A percentile compares a stretch with the other conserved stretches of the same genome.
Conservation (phyloP, 192 early-diverging fungal genomes). For the Mortierella antarctica region DNA sequence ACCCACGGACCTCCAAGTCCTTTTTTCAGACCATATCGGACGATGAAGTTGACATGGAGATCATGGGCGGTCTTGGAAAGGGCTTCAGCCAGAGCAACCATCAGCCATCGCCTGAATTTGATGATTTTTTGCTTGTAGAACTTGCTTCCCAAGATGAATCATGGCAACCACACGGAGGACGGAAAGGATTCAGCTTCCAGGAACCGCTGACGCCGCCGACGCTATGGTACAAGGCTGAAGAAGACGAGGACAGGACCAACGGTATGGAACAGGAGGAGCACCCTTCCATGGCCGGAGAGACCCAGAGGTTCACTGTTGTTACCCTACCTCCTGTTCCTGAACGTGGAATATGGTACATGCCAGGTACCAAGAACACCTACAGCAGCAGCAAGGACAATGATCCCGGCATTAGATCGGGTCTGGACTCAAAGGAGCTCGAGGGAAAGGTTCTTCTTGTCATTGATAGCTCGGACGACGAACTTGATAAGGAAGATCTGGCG, state of each 20-base stretch:
- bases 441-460: constrained; percentile 12
- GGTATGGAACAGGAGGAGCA: too few relatives aligned
- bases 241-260: not conserved
- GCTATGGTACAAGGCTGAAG: constrained; percentile 10
- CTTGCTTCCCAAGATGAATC: not conserved
- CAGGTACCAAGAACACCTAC: not conserved
- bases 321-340: constrained; percentile 13
- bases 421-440: not conserved
- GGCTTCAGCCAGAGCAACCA: not conserved
- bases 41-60: constrained; percentile 41
- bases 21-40: constrained; percentile 25
- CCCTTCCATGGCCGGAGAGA: too few relatives aligned
- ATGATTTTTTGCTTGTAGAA: not conserved
- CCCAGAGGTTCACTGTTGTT: not conserved
- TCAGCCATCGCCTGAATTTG: not conserved
- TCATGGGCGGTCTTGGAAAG: constrained; percentile 26
- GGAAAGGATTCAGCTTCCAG: constrained; percentile 9
- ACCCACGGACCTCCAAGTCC: not conserved
- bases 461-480: constrained; percentile 22
- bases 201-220: not conserved
- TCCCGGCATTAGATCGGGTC: not conserved
- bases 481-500: not conserved
- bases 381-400: not conserved
- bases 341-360: constrained; percentile 15
- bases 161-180: not conserved